Base-by-base conservation (phyloP, 331 rosid genomes). In the Spiraea crenata region DNA sequence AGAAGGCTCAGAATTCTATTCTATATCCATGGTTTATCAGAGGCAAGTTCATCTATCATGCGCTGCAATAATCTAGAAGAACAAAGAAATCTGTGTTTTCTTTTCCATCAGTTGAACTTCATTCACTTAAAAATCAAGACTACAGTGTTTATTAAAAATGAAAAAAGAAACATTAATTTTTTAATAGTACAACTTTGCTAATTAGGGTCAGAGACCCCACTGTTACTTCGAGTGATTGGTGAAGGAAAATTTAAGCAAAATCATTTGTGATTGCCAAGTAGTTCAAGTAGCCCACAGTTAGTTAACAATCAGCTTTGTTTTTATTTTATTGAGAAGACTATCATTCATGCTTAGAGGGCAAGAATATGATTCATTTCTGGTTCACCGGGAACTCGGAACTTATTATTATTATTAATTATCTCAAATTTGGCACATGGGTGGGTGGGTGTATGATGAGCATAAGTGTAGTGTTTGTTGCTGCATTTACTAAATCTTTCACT, bases 21-120 rank as follows among this genome's bases (percentile, higher is more conserved):
- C 79, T 87, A 87, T 70, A 75, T 75, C 81, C 98, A 93, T 85
- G 84, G 82, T 54, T 51, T 83, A 78, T 80, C 90, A 48, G 96
- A 93, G 97, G 98, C 78, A 80, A 80, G 93, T 82, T 77, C 73
- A 61, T 63, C 58, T 77, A 65, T 59, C 62, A 49, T 60, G 51
- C 52, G 17, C 61, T 67, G 67, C 63, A 40, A 67, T 47, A 40
- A 55, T 75, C 39, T 44, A 8, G 55, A 47, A 71, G 49, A 66
- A 72, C 42, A 3, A 37, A 5, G 31, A 63, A 10, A 20, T 3
- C 41, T 5, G 46, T 38, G 12, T 63, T 62, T 38, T 57, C 37
- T 9, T 38, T 59, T 58, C 45, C 40, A 39, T 35, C 17, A 12
- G 25, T 39, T 65, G 11, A 59, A 58, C 51, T 57, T 51, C 57